These are phyloP conservation scores for Iris macrosiphon DNA, from an alignment of 106 monocot genomes.

Conservation along the genomic window DNA sequence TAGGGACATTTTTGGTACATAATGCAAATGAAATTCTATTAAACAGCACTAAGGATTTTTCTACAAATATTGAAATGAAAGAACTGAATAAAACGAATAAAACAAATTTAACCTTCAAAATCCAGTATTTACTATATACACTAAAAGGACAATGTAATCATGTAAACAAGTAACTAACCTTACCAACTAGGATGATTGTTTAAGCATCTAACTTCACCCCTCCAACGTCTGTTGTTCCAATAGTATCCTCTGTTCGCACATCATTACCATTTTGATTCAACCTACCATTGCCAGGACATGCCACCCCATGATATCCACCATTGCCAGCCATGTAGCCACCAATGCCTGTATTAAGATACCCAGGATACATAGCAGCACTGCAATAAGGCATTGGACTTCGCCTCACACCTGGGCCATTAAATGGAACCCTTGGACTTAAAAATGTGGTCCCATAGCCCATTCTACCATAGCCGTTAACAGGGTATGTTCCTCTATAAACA, in stretches of 20 bases:
- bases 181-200: constrained; percentile 18
- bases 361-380: constrained; percentile 14
- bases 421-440: constrained; percentile 14
- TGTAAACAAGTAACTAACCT: constrained; percentile 5
- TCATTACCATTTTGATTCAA: constrained; percentile 9
- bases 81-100: too few relatives aligned
- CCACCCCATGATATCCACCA: constrained; percentile 13
- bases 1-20: too few relatives aligned
- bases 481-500: constrained; percentile 25
- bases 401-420: constrained; percentile 16
- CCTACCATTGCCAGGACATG: constrained; percentile 5
- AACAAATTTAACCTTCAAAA: too few relatives aligned
- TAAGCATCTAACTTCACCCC: constrained; percentile 18
- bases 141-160: neutral
- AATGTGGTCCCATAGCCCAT: constrained; percentile 20
- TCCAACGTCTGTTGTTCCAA: constrained; percentile 12
- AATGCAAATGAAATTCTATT: too few relatives aligned
- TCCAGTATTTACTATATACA: too few relatives aligned
- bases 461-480: constrained; percentile 28
- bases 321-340: constrained; percentile 12
- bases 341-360: constrained; percentile 13
- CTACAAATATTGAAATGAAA: too few relatives aligned
- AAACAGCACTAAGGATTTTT: too few relatives aligned
- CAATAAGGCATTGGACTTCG: constrained; percentile 17
- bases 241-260: constrained; percentile 3